A percentile compares a stretch with the other conserved stretches of the same genome.
phyloP scores from a whole-genome alignment of 345 rosid species.

The Excoecaria agallocha region DNA sequence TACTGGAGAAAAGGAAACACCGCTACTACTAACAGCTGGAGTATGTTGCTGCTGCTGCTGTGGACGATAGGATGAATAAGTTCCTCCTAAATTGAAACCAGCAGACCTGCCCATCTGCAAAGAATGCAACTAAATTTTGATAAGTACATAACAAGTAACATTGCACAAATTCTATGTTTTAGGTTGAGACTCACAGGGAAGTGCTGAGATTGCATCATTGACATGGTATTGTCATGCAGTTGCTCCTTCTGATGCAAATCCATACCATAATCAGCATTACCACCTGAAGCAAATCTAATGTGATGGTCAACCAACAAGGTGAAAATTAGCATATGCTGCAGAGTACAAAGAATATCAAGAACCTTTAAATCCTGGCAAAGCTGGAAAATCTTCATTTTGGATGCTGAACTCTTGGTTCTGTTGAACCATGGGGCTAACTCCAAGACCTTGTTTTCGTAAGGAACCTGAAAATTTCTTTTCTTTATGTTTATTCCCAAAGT shows the following conservation, averaged over 20 bases:
- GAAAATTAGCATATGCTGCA: neutral
- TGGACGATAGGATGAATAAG: conserved; percentile 82
- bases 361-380: conserved; percentile 98
- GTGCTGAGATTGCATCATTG: conserved; percentile 98
- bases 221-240: conserved; percentile 85
- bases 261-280: conserved; percentile 85
- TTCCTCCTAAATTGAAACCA: conserved; percentile 81
- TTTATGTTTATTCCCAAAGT: conserved; percentile 13
- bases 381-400: conserved; percentile 99
- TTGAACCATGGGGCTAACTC: conserved; percentile 80
- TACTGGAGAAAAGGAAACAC: conserved; percentile 56
- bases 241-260: conserved; percentile 97
- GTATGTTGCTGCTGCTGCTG: conserved; percentile 87
- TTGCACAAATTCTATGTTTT: conserved; percentile 8
- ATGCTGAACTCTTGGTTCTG: conserved; percentile 99
- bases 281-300: conserved; percentile 67
- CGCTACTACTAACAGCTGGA: conserved; percentile 68
- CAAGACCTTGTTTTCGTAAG: conserved; percentile 80
- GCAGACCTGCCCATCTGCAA: conserved; percentile 86
- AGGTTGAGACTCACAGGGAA: conserved; percentile 63
- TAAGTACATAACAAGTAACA: neutral
- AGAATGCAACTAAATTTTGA: conserved; percentile 21
- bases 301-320: conserved; percentile 29
- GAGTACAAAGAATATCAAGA: conserved; percentile 23
- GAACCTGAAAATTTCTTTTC: conserved; percentile 54